These are phyloP conservation scores for Bruguiera sexangula DNA, from an alignment of 345 rosid species.

Conservation along the genomic window DNA sequence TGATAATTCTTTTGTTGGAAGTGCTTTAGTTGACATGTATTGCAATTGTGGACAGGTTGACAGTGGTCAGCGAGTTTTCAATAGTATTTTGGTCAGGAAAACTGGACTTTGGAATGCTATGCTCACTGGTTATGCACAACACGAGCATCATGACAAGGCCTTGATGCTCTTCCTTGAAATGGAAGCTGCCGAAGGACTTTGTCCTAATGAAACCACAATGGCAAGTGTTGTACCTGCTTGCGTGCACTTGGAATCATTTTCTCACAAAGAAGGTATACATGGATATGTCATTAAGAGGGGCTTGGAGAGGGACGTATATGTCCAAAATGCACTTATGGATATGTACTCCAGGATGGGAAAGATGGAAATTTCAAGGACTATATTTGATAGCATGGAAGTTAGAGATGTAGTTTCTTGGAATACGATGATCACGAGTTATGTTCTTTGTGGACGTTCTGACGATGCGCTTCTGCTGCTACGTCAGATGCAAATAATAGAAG, in stretches of 20 bases:
- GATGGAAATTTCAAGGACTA: constrained; percentile 45
- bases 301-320: constrained; percentile 53
- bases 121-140: constrained; percentile 83
- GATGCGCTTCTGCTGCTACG: constrained; percentile 59
- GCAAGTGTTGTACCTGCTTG: constrained; percentile 75
- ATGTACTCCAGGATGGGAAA: constrained; percentile 77
- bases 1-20: constrained; percentile 78
- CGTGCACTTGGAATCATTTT: constrained; percentile 52
- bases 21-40: constrained; percentile 94
- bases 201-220: constrained; percentile 79
- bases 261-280: constrained; percentile 64
- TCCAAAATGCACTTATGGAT: constrained; percentile 85
- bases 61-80: constrained; percentile 61
- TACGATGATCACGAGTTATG: constrained; percentile 77
- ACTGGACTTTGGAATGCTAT: constrained; percentile 85
- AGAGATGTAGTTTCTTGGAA: constrained; percentile 85
- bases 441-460: constrained; percentile 45
- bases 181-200: constrained; percentile 54
- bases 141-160: constrained; percentile 62
- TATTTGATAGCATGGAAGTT: constrained; percentile 59
- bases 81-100: constrained; percentile 41
- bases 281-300: constrained; percentile 70
- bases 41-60: constrained; percentile 67
- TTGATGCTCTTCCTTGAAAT: constrained; percentile 63
- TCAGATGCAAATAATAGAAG: constrained; percentile 55